These are phyloP conservation scores for Phialemoniopsis sp. DNA, from an alignment of 2,329 filamentous ascomycete genomes.

Conservation along the genomic window DNA sequence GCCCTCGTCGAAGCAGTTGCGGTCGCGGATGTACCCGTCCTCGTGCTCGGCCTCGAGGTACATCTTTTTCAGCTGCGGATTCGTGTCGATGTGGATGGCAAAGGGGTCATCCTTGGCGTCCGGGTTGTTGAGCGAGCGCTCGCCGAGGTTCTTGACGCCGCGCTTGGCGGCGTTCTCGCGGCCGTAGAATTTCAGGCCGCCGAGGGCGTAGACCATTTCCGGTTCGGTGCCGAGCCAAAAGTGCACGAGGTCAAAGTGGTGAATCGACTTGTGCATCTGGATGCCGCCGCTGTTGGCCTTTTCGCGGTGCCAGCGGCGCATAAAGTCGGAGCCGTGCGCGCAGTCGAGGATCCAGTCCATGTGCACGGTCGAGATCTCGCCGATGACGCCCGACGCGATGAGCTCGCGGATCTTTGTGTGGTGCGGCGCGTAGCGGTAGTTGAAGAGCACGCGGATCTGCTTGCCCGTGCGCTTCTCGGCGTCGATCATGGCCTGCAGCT, in stretches of 20 bases:
- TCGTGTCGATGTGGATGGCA: constrained; percentile 49
- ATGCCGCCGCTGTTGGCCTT: constrained; percentile 56
- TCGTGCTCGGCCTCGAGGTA: constrained; percentile 62
- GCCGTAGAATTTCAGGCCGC: constrained; percentile 57
- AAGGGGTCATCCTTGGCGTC: constrained; percentile 52
- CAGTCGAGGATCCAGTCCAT: constrained; percentile 64
- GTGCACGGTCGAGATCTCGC: constrained; percentile 51
- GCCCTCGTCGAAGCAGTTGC: constrained; percentile 59
- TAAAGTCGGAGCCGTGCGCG: constrained; percentile 59
- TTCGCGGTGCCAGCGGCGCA: constrained; percentile 60
- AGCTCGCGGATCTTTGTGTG: constrained; percentile 57
- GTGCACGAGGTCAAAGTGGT: constrained; percentile 61
- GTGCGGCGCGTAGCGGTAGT: constrained; percentile 63
- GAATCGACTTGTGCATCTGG: constrained; percentile 58
- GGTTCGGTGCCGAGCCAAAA: constrained; percentile 57
- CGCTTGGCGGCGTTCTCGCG: constrained; percentile 55
- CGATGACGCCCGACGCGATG: constrained; percentile 49
- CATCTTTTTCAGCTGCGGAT: constrained; percentile 50
- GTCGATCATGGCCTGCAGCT: constrained; percentile 49
- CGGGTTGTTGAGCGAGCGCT: constrained; percentile 43
- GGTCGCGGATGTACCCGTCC: constrained; percentile 57
- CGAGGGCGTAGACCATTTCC: constrained; percentile 52
- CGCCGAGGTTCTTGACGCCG: constrained; percentile 46
- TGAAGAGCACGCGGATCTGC: constrained; percentile 55
- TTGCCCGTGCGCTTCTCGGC: constrained; percentile 44